Base-by-base conservation (phyloP, 306 rosid species). In the Glycine soja region DNA sequence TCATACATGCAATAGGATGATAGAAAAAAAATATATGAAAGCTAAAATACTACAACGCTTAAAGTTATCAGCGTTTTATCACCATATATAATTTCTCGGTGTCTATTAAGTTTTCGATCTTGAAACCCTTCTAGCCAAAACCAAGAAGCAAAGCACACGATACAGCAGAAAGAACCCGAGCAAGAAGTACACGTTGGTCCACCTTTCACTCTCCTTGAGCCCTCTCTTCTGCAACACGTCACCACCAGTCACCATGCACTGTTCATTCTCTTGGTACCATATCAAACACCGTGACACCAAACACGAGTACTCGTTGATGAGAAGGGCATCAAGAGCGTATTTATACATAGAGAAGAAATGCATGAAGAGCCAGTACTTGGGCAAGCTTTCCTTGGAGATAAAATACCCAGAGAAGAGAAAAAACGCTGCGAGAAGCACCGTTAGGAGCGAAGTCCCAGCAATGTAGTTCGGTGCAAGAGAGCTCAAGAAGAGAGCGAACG, bases 401-500 rank as follows among this genome's bases (percentile, higher is more conserved):
- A 95, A 95, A 80, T 95, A 95, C 0, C 98, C 98, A 0, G 95
- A 92, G 82, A 95, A 95, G 1, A 95, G 89, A 46, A 92, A 95
- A 77, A 91, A 95, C 4, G 94, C 97, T 0, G 89, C 98, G 0
- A 95, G 89, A 70, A 93, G 84, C 47, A 91, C 84, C 0, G 98
- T 91, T 61, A 95, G 82, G 0, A 92, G 97, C 5, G 98, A 92
- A 13, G 95, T 92, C 0, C 98, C 98, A 6, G 97, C 87, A 6
- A 95, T 95, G 89, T 89, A 95, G 82, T 92, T 95, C 0, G 98
- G 98, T 0, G 98, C 97, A 13, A 95, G 74, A 10, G 98, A 92
- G 80, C 98, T 91, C 65, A 92, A 72, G 82, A 95, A 90, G 0
- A 95, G 90, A 1, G 91, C 95, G 30, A 95, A 95, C 0, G 98